phyloP scores from a whole-genome alignment of 2,329 filamentous ascomycete species.

The Hypoxylon sp. region DNA sequence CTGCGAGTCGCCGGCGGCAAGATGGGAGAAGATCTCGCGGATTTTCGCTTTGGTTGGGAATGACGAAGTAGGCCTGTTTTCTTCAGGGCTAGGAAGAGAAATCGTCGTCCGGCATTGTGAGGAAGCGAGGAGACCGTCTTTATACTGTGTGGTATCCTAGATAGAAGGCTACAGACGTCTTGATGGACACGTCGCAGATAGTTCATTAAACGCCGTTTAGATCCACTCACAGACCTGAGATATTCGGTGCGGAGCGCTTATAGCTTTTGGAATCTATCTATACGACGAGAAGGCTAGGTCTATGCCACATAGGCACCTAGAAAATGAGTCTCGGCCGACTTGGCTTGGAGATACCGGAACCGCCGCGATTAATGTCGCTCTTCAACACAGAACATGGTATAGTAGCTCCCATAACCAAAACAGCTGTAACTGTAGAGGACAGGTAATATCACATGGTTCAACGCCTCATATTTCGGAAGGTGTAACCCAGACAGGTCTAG shows the following conservation, averaged over 20 bases:
- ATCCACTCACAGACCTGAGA: not conserved
- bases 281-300: not conserved
- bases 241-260: not conserved
- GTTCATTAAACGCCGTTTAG: constrained; percentile 1
- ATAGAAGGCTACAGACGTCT: not conserved
- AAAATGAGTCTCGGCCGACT: too few relatives aligned
- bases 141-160: not conserved
- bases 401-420: too few relatives aligned
- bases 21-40: constrained; percentile 13
- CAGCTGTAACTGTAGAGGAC: too few relatives aligned
- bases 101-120: not conserved
- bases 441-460: too few relatives aligned
- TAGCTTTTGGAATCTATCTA: not conserved
- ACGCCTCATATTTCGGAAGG: too few relatives aligned
- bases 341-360: too few relatives aligned
- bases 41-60: constrained; percentile 20
- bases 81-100: too few relatives aligned
- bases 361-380: too few relatives aligned
- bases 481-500: not conserved
- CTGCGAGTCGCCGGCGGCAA: constrained; percentile 10
- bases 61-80: constrained; percentile 8
- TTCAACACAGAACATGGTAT: too few relatives aligned
- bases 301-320: not conserved
- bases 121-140: not conserved
- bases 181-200: not conserved